Percentiles rank a stretch among this genome's conserved stretches.
Conservation (phyloP, 2,329 filamentous ascomycete species). For the Scytalidium sp. region DNA sequence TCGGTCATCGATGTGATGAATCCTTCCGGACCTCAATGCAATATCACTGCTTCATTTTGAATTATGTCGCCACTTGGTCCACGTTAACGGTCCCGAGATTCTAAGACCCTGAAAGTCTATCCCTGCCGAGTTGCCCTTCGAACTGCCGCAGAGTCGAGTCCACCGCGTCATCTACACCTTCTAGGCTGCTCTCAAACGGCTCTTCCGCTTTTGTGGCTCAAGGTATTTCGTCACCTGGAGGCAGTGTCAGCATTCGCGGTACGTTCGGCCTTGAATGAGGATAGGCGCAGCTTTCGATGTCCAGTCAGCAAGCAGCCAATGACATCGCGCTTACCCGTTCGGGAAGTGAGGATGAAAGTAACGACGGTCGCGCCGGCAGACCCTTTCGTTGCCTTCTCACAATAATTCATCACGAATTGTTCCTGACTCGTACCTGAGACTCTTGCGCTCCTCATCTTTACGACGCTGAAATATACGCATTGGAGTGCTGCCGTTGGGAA, state of each 20-base stretch:
- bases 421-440: neutral
- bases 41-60: too few species aligned
- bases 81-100: too few species aligned
- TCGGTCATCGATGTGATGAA: too few species aligned
- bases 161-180: too few species aligned
- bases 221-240: neutral
- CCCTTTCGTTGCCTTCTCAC: neutral
- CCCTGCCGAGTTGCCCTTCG: too few species aligned
- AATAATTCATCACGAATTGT: neutral
- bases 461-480: neutral
- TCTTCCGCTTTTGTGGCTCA: neutral
- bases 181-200: too few species aligned
- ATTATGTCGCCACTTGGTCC: too few species aligned
- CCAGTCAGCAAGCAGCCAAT: neutral
- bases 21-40: too few species aligned
- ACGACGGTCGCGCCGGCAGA: neutral
- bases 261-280: neutral
- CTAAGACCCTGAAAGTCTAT: too few species aligned
- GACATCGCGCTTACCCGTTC: neutral
- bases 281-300: neutral
- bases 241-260: neutral
- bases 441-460: neutral
- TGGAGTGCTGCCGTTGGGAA: neutral
- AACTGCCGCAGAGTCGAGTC: neutral
- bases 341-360: neutral